These are phyloP conservation scores for Melampsora americana DNA, from an alignment of 1,284 basidiomycete species.

Conservation along the genomic window DNA sequence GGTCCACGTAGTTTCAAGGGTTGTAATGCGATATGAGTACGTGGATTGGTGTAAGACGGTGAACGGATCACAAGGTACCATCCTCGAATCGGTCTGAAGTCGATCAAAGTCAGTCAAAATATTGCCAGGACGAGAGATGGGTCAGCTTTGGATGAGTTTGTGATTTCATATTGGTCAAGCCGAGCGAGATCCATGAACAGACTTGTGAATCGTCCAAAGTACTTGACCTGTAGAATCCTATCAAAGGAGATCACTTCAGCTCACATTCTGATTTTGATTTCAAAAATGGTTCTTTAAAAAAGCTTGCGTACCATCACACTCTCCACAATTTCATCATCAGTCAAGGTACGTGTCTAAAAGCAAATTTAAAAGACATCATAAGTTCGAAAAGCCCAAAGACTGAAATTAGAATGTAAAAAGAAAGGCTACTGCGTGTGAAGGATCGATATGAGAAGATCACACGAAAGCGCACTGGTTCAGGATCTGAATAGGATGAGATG, in stretches of 20 bases:
- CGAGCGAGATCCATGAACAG: neutral
- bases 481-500: neutral
- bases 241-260: neutral
- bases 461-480: neutral
- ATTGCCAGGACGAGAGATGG: neutral
- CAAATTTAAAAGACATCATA: neutral
- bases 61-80: conserved; percentile 40
- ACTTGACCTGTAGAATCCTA: conserved; percentile 29
- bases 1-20: neutral
- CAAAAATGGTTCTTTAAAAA: neutral
- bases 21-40: neutral
- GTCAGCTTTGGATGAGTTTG: neutral
- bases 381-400: neutral
- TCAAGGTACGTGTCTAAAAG: conserved; percentile 14
- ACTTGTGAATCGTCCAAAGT: conserved; percentile 42
- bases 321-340: conserved; percentile 33
- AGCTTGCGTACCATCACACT: conserved; percentile 18
- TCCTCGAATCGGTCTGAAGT: conserved; percentile 34
- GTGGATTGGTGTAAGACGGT: conserved; percentile 4
- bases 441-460: neutral
- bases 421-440: neutral
- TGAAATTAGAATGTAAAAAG: neutral
- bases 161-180: neutral
- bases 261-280: neutral
- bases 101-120: neutral